Base-by-base conservation (phyloP, 306 rosid genomes). In the Delonix regia region DNA sequence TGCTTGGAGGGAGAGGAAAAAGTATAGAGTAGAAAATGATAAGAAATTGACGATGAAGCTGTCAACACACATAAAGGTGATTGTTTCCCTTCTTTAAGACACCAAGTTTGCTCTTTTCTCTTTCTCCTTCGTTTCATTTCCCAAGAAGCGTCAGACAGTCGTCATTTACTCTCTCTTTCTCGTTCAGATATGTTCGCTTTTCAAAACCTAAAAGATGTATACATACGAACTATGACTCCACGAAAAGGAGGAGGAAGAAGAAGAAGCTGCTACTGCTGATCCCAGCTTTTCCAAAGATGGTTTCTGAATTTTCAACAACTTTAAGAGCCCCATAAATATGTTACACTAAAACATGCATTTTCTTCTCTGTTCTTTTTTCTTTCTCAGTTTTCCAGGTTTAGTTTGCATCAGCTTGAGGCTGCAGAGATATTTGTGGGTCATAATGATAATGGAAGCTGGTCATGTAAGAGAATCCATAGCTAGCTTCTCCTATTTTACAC, bases 301-400 rank as follows among this genome's bases (percentile, higher is more conserved):
- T 76, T 79, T 80, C 92, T 87, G 90, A 68, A 16, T 82, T 79
- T 77, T 85, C 95, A 92, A 87, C 95, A 48, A 87, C 97, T 88
- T 86, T 71, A 71, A 83, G 80, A 74, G 73, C 83, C 42, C 78
- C 87, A 77, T 92, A 74, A 90, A 82, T 86, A 76, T 85, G 6
- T 74, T 83, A 74, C 86, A 76, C 83, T 30, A 83, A 81, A 81
- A 75, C 71, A 59, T 71, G 76, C 28, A 42, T 4, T 1, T 38
- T 63, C 13, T 21, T 22, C 6, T 39, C 7, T n/a, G 66, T 38
- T 39, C 25, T 39, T 33, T 22, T 33, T 59, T 57, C 22, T 59
- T 47, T 42, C 75, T 67, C 68, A 30, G 1, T 67, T 83, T 80
- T 83, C 80, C 84, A 69, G 71, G 85, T 80, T 78, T 66, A 70